phyloP scores from a whole-genome alignment of 2,329 filamentous ascomycete species.

The Alternaria panax region DNA sequence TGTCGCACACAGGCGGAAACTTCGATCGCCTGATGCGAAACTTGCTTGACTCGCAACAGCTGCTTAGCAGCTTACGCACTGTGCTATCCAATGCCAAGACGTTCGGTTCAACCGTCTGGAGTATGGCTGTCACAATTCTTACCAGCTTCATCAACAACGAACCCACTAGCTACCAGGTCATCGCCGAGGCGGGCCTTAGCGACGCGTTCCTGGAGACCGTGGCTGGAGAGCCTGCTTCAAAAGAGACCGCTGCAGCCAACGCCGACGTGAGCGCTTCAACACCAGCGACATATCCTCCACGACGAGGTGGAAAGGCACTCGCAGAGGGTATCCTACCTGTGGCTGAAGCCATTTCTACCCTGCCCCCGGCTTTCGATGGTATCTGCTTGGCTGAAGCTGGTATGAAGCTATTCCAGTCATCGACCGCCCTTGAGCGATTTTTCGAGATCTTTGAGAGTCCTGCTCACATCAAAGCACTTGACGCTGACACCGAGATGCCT shows the following conservation, averaged over 20 bases:
- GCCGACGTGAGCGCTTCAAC: slow-evolving; percentile 22
- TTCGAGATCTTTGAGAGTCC: slow-evolving; percentile 97
- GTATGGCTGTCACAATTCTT: slow-evolving; percentile 87
- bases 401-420: slow-evolving; percentile 85
- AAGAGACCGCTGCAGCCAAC: slow-evolving; percentile 26
- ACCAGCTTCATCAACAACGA: slow-evolving; percentile 99
- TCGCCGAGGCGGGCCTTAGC: slow-evolving; percentile 91
- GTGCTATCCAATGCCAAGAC: slow-evolving; percentile 80
- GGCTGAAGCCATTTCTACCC: slow-evolving; percentile 83
- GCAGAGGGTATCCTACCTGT: slow-evolving; percentile 84
- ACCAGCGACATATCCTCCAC: slow-evolving; percentile 30
- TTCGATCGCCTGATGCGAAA: slow-evolving; percentile 91
- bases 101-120: slow-evolving; percentile 96
- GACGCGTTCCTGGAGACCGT: slow-evolving; percentile 85
- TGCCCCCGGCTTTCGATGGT: slow-evolving; percentile 88
- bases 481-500: slow-evolving; percentile 75
- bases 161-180: slow-evolving; percentile 94
- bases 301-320: slow-evolving; percentile 42
- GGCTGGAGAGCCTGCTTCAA: slow-evolving; percentile 55
- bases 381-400: slow-evolving; percentile 91
- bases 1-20: slow-evolving; percentile 81
- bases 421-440: slow-evolving; percentile 82
- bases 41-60: slow-evolving; percentile 87
- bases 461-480: slow-evolving; percentile 84
- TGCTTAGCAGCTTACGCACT: slow-evolving; percentile 78